Percentiles rank a stretch among this genome's conserved stretches.
Evolutionary conservation across 305 asterid species (phyloP).

Genomic region (Fraxinus dipetala): DNA sequence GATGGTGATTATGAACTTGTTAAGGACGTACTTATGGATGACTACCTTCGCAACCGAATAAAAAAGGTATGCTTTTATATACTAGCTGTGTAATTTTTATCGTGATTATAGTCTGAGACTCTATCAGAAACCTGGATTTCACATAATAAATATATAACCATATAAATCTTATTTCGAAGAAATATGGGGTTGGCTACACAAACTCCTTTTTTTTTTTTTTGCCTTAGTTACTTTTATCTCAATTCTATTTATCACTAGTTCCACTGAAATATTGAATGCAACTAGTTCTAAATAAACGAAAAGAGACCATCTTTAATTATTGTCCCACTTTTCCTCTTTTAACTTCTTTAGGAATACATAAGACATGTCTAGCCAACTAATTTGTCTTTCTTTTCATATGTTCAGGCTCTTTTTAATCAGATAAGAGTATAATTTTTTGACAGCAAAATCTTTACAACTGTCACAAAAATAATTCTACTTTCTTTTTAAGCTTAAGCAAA

Average conservation of each 20-base stretch:
- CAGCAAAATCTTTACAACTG: background rate
- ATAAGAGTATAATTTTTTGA: background rate
- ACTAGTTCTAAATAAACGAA: background rate
- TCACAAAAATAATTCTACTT: too few species aligned
- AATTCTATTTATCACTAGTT: background rate
- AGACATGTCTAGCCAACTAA: background rate
- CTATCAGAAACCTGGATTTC: background rate
- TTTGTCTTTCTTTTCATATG: too few species aligned
- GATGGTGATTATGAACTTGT: conserved; percentile 95
- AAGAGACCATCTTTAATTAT: background rate
- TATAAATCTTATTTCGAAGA: background rate
- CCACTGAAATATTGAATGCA: background rate
- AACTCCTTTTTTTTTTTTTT: too few species aligned
- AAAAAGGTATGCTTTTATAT: conserved; percentile 52
- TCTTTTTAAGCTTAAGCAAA: background rate
- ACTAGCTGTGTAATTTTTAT: background rate
- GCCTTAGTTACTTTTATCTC: background rate
- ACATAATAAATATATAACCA: background rate
- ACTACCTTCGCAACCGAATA: conserved; percentile 77
- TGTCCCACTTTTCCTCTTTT: background rate
- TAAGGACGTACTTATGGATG: conserved; percentile 74
- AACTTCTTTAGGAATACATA: background rate
- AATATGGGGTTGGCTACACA: background rate
- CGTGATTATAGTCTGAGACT: background rate
- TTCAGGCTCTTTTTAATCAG: background rate